Conservation (phyloP, 257 asterid genomes). For the Rubia yunnanensis region DNA sequence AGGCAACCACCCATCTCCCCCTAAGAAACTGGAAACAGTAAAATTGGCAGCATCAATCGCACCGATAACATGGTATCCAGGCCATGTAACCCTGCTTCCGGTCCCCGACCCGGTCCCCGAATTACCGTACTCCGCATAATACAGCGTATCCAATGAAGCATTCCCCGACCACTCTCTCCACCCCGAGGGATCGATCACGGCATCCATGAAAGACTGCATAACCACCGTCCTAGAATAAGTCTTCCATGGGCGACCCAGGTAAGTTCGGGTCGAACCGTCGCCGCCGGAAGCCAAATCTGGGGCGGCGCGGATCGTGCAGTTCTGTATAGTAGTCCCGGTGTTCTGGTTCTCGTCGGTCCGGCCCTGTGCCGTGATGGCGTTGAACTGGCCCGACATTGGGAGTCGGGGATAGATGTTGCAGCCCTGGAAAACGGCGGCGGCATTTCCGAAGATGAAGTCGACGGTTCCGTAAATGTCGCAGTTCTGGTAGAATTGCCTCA, state of each 20-base stretch:
- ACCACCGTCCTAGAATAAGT: conserved; percentile 51
- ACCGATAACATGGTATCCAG: conserved; percentile 37
- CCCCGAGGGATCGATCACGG: conserved; percentile 37
- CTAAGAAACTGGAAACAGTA: conserved; percentile 39
- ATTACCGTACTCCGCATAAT: conserved; percentile 53
- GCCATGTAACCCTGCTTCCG: conserved; percentile 44
- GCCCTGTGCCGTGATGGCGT: conserved; percentile 72
- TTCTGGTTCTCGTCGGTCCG: conserved; percentile 59
- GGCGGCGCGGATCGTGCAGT: conserved; percentile 40
- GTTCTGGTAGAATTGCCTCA: conserved; percentile 51
- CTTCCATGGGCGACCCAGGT: conserved; percentile 73
- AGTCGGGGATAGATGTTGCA: conserved; percentile 51
- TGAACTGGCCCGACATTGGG: conserved; percentile 46
- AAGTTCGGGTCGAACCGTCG: conserved; percentile 19
- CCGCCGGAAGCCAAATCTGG: conserved; percentile 28
- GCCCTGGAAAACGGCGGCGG: conserved; percentile 44
- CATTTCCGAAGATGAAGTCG: conserved; percentile 73
- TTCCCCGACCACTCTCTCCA: conserved; percentile 54
- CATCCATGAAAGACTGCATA: conserved; percentile 41
- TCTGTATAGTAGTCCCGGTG: conserved; percentile 57
- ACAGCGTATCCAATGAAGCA: conserved; percentile 48
- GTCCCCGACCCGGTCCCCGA: conserved; percentile 49
- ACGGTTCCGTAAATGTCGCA: conserved; percentile 63
- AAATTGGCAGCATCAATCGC: conserved; percentile 39
- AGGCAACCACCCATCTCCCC: conserved; percentile 58